phyloP scores from a whole-genome alignment of 2,329 filamentous ascomycete species.

The Lasiodiplodia theobromae region DNA sequence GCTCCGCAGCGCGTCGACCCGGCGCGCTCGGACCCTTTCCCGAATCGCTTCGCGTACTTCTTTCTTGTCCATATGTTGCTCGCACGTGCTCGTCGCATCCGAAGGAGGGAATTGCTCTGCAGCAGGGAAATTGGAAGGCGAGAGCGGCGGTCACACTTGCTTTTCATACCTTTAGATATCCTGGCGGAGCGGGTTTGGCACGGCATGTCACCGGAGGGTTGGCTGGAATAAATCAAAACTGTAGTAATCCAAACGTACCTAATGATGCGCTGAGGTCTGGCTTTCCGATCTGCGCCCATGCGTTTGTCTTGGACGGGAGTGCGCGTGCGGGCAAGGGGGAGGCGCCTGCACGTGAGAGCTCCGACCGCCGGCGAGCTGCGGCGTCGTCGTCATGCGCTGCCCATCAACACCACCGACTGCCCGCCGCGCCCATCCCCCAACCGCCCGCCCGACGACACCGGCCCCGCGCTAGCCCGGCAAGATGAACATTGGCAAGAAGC shows the following conservation, averaged over 20 bases:
- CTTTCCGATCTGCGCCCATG: slow-evolving; percentile 13
- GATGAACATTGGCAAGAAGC: slow-evolving; percentile 53
- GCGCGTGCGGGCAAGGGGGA: slow-evolving; percentile 18
- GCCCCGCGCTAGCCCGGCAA: slow-evolving; percentile 21
- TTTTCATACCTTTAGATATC: slow-evolving; percentile 28
- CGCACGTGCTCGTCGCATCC: slow-evolving; percentile 20
- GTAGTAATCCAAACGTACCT: slow-evolving; percentile 23
- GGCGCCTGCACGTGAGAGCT: slow-evolving; percentile 13
- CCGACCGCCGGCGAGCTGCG: slow-evolving; percentile 9
- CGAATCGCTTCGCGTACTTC: slow-evolving; percentile 17
- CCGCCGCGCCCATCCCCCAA: slow-evolving; percentile 42
- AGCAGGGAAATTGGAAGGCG: slow-evolving; percentile 26
- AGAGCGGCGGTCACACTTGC: slow-evolving; percentile 4
- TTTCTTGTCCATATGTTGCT: slow-evolving; percentile 26
- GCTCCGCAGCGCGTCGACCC: slow-evolving; percentile 20
- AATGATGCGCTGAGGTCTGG: slow-evolving; percentile 14
- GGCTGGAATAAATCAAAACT: slow-evolving; percentile 18
- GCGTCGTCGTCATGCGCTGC: slow-evolving; percentile 11
- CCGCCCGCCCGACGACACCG: slow-evolving; percentile 1
- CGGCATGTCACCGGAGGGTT: slow-evolving; percentile 20
- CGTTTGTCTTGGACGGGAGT: slow-evolving; percentile 17
- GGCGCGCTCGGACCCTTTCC: slow-evolving; percentile 18
- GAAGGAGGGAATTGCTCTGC: slow-evolving; percentile 22
- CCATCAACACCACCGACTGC: slow-evolving; percentile 15
- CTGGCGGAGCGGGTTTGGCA: slow-evolving; percentile 26